These are phyloP conservation scores for Ottelia alismoides DNA, from an alignment of 106 monocot species.

Conservation along the genomic window DNA sequence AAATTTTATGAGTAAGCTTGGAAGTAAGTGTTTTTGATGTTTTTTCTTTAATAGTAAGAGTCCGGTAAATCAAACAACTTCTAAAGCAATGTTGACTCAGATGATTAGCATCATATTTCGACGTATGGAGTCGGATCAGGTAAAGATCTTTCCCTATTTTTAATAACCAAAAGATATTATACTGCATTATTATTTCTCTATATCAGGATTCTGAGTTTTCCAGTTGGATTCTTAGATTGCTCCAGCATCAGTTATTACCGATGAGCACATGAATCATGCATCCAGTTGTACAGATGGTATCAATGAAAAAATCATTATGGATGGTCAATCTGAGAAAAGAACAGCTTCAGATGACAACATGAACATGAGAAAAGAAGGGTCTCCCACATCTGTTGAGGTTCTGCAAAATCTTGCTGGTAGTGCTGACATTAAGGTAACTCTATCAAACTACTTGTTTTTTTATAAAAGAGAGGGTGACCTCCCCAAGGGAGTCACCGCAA, in stretches of 20 bases:
- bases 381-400: constrained; percentile 64
- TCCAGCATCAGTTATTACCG: too few relatives aligned
- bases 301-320: constrained; percentile 42
- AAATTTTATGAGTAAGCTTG: neutral
- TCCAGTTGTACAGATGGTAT: too few relatives aligned
- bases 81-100: constrained; percentile 96
- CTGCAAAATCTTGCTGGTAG: constrained; percentile 88
- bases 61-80: constrained; percentile 87
- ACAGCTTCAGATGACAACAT: constrained; percentile 60
- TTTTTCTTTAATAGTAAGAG: constrained; percentile 59
- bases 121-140: constrained; percentile 91
- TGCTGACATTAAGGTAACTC: constrained; percentile 87
- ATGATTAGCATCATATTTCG: constrained; percentile 87
- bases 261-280: too few relatives aligned
- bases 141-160: too few relatives aligned
- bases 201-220: too few relatives aligned
- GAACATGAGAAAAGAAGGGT: constrained; percentile 32
- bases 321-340: constrained; percentile 46
- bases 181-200: too few relatives aligned
- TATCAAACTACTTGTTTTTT: too few relatives aligned
- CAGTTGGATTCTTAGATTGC: too few relatives aligned
- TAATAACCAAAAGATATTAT: too few relatives aligned
- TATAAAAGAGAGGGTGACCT: too few relatives aligned
- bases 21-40: constrained; percentile 1
- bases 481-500: too few relatives aligned